Evolutionary conservation across 495 filamentous ascomycete genomes (phyloP).

Genomic region (Letharia lupina): DNA sequence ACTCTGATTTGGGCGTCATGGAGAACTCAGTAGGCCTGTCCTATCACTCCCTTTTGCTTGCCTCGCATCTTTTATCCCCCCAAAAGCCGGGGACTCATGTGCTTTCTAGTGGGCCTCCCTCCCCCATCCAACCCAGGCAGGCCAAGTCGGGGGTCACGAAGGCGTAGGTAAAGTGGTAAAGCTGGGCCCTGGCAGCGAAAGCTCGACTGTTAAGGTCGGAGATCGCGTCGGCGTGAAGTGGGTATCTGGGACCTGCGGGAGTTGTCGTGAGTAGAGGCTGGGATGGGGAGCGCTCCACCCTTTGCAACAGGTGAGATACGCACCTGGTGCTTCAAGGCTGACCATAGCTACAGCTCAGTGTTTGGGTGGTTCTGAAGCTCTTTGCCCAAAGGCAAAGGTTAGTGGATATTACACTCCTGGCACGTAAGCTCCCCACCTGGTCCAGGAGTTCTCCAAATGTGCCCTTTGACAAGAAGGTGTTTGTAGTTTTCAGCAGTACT

Average conservation of each 20-base stretch:
- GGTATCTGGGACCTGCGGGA: slow-evolving; percentile 40
- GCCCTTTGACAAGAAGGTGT: slow-evolving; percentile 47
- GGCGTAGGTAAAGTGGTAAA: slow-evolving; percentile 54
- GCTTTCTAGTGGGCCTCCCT: slow-evolving; percentile 42
- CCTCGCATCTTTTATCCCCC: background rate
- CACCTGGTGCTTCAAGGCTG: background rate
- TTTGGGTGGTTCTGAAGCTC: slow-evolving; percentile 46
- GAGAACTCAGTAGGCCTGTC: slow-evolving; percentile 39
- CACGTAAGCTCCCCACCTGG: background rate
- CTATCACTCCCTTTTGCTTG: background rate
- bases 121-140: slow-evolving; percentile 53
- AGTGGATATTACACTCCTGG: slow-evolving; percentile 34
- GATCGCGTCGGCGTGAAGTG: slow-evolving; percentile 56
- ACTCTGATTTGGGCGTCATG: slow-evolving; percentile 61
- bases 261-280: slow-evolving; percentile 36
- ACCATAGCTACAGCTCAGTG: slow-evolving; percentile 5
- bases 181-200: slow-evolving; percentile 48
- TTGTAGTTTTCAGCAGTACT: slow-evolving; percentile 55
- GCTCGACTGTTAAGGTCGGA: slow-evolving; percentile 49
- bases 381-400: slow-evolving; percentile 51
- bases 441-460: slow-evolving; percentile 32
- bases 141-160: slow-evolving; percentile 60
- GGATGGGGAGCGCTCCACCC: background rate
- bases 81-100: background rate
- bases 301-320: background rate